Conservation (phyloP, 495 filamentous ascomycete genomes). For the Penicillium odoratum region DNA sequence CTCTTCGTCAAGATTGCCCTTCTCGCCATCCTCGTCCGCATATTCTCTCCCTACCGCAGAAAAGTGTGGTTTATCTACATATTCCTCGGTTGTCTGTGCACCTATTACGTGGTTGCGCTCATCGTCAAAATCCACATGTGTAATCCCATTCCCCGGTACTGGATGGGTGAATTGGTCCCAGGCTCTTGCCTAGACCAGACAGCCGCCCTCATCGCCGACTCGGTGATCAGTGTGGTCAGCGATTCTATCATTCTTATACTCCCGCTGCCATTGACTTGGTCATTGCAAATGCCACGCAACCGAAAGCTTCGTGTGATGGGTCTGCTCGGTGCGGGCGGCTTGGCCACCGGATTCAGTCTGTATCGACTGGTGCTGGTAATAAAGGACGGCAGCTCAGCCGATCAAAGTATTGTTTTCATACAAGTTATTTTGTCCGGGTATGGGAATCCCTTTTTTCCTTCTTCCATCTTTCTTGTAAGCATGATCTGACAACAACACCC, state of each 20-base stretch:
- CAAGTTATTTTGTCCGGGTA: conserved; percentile 49
- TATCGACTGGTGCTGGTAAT: conserved; percentile 46
- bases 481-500: too few relatives aligned
- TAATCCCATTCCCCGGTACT: conserved; percentile 22
- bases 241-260: conserved; percentile 48
- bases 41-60: conserved; percentile 43
- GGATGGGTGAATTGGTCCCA: conserved; percentile 12
- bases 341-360: conserved; percentile 48
- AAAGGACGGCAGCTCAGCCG: conserved; percentile 27
- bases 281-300: conserved; percentile 46
- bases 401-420: conserved; percentile 43
- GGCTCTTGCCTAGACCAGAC: conserved; percentile 42
- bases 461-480: too few relatives aligned
- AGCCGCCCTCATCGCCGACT: conserved; percentile 47
- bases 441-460: too few relatives aligned
- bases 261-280: conserved; percentile 48
- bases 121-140: conserved; percentile 30
- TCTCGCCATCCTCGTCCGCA: conserved; percentile 47
- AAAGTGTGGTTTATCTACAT: conserved; percentile 45
- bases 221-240: conserved; percentile 46
- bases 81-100: conserved; percentile 48
- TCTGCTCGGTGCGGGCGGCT: conserved; percentile 46
- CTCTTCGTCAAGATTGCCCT: conserved; percentile 48
- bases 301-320: conserved; percentile 47
- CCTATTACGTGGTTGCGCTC: conserved; percentile 25